A percentile compares a stretch with the other conserved stretches of the same genome.
These are phyloP conservation scores for Prosopis cineraria DNA, from an alignment of 306 rosid genomes.

Conservation along the genomic window DNA sequence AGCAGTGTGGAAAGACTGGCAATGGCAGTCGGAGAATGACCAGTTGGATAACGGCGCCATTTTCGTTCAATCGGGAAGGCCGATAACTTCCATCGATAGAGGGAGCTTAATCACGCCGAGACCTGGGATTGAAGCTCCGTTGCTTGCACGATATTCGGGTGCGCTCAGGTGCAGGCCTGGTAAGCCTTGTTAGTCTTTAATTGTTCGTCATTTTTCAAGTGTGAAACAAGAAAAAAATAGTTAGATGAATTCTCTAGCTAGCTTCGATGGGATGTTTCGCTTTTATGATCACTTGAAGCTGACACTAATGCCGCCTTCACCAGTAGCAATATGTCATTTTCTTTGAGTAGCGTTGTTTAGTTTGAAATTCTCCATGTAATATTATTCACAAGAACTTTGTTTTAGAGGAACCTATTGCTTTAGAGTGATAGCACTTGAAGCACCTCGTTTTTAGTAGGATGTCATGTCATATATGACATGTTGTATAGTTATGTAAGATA, in stretches of 20 bases:
- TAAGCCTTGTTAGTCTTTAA: conserved; percentile 1
- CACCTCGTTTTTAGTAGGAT: background rate
- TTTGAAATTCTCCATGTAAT: background rate
- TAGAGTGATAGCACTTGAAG: background rate
- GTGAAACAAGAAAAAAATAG: background rate
- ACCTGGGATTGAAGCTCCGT: conserved; percentile 46
- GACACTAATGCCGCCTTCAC: background rate
- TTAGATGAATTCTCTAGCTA: background rate
- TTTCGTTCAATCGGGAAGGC: conserved; percentile 47
- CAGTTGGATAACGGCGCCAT: conserved; percentile 53
- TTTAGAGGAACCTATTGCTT: no score
- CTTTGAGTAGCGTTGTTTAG: no score
- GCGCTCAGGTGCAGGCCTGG: conserved; percentile 38
- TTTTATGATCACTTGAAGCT: background rate
- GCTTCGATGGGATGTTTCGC: background rate
- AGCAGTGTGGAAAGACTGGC: conserved; percentile 53
- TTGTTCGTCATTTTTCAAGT: background rate
- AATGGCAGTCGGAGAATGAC: conserved; percentile 65
- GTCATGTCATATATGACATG: background rate
- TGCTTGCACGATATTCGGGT: conserved; percentile 56
- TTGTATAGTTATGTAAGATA: background rate
- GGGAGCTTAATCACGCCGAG: conserved; percentile 46
- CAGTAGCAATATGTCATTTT: background rate
- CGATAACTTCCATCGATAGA: background rate
- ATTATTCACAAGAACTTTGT: background rate